Conservation (phyloP, 2,329 filamentous ascomycete genomes). For the Calonectria leucothoes region DNA sequence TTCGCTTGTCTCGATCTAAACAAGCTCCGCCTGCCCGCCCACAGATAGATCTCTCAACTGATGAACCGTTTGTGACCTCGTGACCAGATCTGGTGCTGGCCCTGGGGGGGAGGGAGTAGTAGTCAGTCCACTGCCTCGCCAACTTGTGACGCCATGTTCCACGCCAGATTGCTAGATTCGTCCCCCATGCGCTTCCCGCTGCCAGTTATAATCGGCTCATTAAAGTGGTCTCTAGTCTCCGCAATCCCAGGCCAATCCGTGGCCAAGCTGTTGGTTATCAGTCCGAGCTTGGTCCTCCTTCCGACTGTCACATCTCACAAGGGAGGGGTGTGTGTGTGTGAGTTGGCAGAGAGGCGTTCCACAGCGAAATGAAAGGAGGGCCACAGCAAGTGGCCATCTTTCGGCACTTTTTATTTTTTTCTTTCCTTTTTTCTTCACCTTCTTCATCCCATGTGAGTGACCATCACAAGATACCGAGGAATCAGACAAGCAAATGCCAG, state of each 20-base stretch:
- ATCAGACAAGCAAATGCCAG: constrained; percentile 22
- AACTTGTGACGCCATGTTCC: constrained; percentile 23
- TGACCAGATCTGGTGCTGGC: neutral
- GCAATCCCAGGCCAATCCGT: neutral
- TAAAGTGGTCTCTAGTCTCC: neutral
- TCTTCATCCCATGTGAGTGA: constrained; percentile 26
- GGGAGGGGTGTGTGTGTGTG: constrained; percentile 18
- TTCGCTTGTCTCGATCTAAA: neutral
- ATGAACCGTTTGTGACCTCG: neutral
- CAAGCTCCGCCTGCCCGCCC: neutral
- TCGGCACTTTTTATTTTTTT: neutral
- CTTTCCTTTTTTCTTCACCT: neutral
- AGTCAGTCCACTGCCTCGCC: neutral
- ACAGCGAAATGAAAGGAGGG: constrained; percentile 23
- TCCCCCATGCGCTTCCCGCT: constrained; percentile 21
- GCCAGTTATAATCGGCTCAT: constrained; percentile 25
- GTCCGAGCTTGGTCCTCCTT: constrained; percentile 28
- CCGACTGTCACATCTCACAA: constrained; percentile 20
- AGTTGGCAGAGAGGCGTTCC: constrained; percentile 34
- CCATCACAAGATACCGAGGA: constrained; percentile 44
- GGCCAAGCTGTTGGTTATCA: neutral
- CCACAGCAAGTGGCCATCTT: neutral
- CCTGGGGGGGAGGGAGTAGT: too few relatives aligned
- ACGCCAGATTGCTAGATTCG: constrained; percentile 20
- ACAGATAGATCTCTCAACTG: neutral